Evolutionary conservation across 805 yeast species (phyloP).

Genomic region (Suhomyces xylopsoci): DNA sequence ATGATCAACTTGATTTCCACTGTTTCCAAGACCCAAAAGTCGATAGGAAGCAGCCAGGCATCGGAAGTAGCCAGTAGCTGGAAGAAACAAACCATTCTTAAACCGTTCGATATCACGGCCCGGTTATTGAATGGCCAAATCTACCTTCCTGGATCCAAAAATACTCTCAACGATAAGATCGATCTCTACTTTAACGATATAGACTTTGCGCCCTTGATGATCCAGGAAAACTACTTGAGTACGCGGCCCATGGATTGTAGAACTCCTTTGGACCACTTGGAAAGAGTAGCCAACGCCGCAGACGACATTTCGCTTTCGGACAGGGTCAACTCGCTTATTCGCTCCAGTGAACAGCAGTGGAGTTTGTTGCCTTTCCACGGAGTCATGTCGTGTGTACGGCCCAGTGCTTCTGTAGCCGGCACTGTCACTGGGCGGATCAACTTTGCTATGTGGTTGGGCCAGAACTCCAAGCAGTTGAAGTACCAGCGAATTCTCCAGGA

Average conservation of each 20-base stretch:
- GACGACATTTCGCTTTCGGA: conserved; percentile 86
- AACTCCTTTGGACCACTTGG: conserved; percentile 48
- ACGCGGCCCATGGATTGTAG: conserved; percentile 53
- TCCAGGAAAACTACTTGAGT: conserved; percentile 84
- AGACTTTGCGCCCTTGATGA: conserved; percentile 92
- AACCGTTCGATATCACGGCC: conserved; percentile 87
- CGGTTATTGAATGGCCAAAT: conserved; percentile 58
- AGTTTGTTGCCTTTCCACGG: conserved; percentile 89
- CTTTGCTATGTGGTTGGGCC: conserved; percentile 87
- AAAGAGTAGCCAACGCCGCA: conserved; percentile 73
- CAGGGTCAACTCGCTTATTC: conserved; percentile 72
- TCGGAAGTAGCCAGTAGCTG: conserved; percentile 62
- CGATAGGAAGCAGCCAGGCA: conserved; percentile 62
- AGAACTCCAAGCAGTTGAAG: conserved; percentile 80
- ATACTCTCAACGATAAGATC: conserved; percentile 73
- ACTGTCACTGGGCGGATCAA: conserved; percentile 63
- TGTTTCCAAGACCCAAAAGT: conserved; percentile 68
- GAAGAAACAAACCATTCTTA: conserved; percentile 87
- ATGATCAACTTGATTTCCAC: conserved; percentile 87
- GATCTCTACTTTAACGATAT: conserved; percentile 91
- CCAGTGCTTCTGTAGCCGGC: conserved; percentile 74
- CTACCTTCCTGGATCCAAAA: conserved; percentile 50
- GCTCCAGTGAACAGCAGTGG: conserved; percentile 94
- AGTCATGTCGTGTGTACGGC: conserved; percentile 77
- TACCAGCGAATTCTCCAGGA: conserved; percentile 78